Percentiles rank a stretch among this genome's conserved stretches.
These are phyloP conservation scores for Lolium perenne DNA, from an alignment of 176 grass and related monocot genomes.

Conservation along the genomic window DNA sequence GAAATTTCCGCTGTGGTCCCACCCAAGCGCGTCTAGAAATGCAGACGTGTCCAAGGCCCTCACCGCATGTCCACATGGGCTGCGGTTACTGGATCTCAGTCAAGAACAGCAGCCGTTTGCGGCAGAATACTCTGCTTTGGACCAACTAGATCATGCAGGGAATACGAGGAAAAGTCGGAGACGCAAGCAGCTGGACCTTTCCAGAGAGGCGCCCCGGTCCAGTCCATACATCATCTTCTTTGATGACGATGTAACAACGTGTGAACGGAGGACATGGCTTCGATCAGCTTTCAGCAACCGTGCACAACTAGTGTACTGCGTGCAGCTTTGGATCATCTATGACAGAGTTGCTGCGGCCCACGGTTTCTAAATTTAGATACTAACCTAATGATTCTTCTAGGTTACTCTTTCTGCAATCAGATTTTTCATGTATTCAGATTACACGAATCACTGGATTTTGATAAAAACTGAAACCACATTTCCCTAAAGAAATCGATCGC, in stretches of 20 bases:
- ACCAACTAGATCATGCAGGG: neutral
- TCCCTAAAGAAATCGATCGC: too few relatives aligned
- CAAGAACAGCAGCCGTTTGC: constrained; percentile 10
- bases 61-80: constrained; percentile 40
- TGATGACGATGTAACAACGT: neutral
- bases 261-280: constrained; percentile 27
- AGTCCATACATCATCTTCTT: neutral
- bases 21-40: neutral
- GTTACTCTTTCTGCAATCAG: neutral
- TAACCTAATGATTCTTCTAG: neutral
- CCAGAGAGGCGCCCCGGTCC: constrained; percentile 12
- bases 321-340: neutral
- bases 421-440: too few relatives aligned
- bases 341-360: neutral
- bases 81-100: constrained; percentile 16
- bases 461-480: neutral
- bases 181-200: constrained; percentile 38
- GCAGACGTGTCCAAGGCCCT: constrained; percentile 37
- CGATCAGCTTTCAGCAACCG: constrained; percentile 11
- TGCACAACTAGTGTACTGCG: neutral
- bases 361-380: neutral
- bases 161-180: constrained; percentile 41
- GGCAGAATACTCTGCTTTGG: neutral
- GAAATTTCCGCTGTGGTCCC: neutral
- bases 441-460: neutral